Base-by-base conservation (phyloP, 768 basidiomycete species). In the Russula foetens region DNA sequence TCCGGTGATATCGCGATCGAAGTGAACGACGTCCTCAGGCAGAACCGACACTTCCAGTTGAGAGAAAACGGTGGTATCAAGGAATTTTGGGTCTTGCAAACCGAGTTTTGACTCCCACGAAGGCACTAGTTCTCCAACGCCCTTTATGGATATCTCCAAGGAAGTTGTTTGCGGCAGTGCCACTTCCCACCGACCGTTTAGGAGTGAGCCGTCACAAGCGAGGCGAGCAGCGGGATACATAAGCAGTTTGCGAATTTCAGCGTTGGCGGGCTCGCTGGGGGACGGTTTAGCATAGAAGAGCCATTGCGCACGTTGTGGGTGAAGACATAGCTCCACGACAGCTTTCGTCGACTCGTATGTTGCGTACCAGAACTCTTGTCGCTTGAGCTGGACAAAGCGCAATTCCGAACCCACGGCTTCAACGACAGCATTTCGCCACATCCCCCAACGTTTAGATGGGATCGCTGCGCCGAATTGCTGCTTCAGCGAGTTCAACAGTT, bases 91-190 rank as follows among this genome's bases (percentile, higher is more conserved):
- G 8, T 77, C 81, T 39, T 76, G 72, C 24, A 97, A 75, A 7
- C 93, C 94, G 29, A 98, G 79, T 28, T 85, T 81, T 19, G 84
- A 81, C 67, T 92, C 86, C 93, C 94, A 98, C 6, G 88, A 84
- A 11, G 90, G 88, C 0, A 92, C 88, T 7, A 81, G 76, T 31
- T 88, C 83, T 24, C 84, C 88, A 17, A 72, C 69, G 7, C 87
- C 87, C 64, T 83, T 72, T 38, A 97, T 78, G 14, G 77, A 80
- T 63, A 97, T 69, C 1, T 76, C 65, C 60, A 93, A 77, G 1
- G 78, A 72, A 2, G 79, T 79, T 1, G 73, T 70, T 53, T 75
- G 73, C 7, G 93, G 93, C 8, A 97, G 72, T 19, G 88, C 88
- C 58, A 95, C 81, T 67, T 91, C 81, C 93, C 92, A 95, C 4